Base-by-base conservation (phyloP, 164 flowering plant species). In the Brasenia schreberi region DNA sequence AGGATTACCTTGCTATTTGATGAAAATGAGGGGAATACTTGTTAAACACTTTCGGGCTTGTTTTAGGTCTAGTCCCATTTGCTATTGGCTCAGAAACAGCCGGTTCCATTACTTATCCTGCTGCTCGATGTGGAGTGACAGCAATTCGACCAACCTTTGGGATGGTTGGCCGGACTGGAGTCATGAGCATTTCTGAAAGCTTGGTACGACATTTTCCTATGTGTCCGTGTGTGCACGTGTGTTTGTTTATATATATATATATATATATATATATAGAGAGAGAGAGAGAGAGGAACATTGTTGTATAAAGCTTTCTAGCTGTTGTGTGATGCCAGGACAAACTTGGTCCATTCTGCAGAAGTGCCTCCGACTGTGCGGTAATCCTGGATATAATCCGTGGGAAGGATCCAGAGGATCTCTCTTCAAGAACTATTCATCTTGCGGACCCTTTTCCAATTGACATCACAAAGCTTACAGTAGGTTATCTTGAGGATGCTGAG, bases 81-180 rank as follows among this genome's bases (percentile, higher is more conserved):
- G 96, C 98, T 49, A 86, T 93, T 76, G 98, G 98, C 60, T 93
- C 97, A 18, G 96, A 94, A 78, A 94, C 97, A 63, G 87, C 84
- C 69, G 97, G 98, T 6, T 94, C 97, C 58, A 87, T 94, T 0
- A 79, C 90, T 52, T 89, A 80, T 67, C 97, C 97, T 61, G 92
- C 97, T 68, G 81, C 95, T 65, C 90, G 95, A 42, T 91, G 97
- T 77, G 98, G 98, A 4, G 91, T 87, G 68, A 89, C 97, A 18
- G 93, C 95, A 68, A 61, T 94, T 62, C 88, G 95, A 6, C 98
- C 97, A 70, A 87, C 94, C 69, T 93, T 93, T 78, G 97, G 92
- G 9, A 75, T 82, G 39, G 90, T 89, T 62, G 97, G 97, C 53
- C 86, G 96, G 68, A 83, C 87, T 64, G 95, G 97, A 69, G 94